Base-by-base conservation (phyloP, 1,284 basidiomycete genomes). In the Golubevia pallescens region DNA sequence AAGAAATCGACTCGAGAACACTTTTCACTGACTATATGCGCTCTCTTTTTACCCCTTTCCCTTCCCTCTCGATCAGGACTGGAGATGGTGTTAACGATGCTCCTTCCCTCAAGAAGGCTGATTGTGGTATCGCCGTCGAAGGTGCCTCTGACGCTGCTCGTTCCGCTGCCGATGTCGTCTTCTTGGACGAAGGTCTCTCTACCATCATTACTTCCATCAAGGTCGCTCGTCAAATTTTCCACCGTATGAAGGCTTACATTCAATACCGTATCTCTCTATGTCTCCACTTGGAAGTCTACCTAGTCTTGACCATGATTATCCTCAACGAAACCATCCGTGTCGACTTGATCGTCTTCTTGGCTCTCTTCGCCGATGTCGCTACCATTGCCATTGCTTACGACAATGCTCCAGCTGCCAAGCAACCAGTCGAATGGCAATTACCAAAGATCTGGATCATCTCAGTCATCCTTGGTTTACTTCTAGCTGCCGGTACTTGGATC, bases 371-470 rank as follows among this genome's bases (percentile, higher is more conserved):
- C 62, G 89, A 89, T 69, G 81, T 86, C 62, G 86, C 85, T 56
- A 70, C 88, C 52, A 88, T 89, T 66, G 88, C 88, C 54, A 88
- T 89, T 62, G 88, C 88, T 48, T 89, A 89, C 75, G 87, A 87
- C 80, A 87, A 87, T 70, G 89, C 89, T 8, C 88, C 88, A 10
- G 87, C 86, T 73, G 87, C 88, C 19, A 81, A 84, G 61, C 74
- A 85, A 62, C 89, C 89, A 10, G 89, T 89, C 68, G 89, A 89
- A 77, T 89, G 89, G 89, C 88, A 89, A 78, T 77, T 89, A 60
- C 88, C 89, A 52, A 89, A 88, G 86, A 88, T 89, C 60, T 89
- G 88, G 89, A 86, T 89, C 75, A 87, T 89, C 76, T 88, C 87
- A 34, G 87, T 87, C 58, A 82, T 88, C 66, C 74, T 85, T 64